Base-by-base conservation (phyloP, 768 basidiomycete genomes). In the Tulasnella sp. region DNA sequence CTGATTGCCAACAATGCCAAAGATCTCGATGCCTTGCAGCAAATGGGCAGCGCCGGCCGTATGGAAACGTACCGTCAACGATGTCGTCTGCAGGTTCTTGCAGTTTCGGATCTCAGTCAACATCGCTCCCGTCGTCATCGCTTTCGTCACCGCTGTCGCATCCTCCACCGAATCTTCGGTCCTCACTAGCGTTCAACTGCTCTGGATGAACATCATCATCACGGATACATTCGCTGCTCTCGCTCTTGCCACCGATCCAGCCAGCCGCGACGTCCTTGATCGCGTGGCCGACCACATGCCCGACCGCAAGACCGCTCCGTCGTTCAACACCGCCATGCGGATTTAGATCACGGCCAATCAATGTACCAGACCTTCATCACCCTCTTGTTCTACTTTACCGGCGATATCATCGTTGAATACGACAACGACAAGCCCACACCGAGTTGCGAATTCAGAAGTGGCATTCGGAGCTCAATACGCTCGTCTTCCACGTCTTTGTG, bases 221-320 rank as follows among this genome's bases (percentile, higher is more conserved):
- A 97, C 97, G 96, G 96, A 97, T 82, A 97, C 95, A 1, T 98
- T 99, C 81, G 97, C 97, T 75, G 97, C 97, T 34, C 90, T 99
- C 71, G 97, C 97, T 15, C 89, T 99, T 71, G 97, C 97, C 22
- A 99, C 97, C 34, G 97, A 99, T 82, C 96, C 96, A 11, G 96
- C 97, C 0, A 89, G 91, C 1, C 90, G 90, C 68, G 82, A 85
- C 6, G 87, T 94, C 40, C 89, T 99, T 64, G 87, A 97, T n/a
- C n/a, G n/a, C n/a, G n/a, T n/a, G n/a, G n/a, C n/a, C n/a, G n/a
- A n/a, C 75, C 91, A 96, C 81, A 92, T 93, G 82, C 97, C 97
- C 3, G 96, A 98, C 83, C 90, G 88, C 85, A 93, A 93, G 84
- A 89, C 88, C 1, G 91, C 94, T 1, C 94, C 97, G 2, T 84